Evolutionary conservation across 2,329 filamentous ascomycete genomes (phyloP).

Genomic region (Colletotrichum trifolii): DNA sequence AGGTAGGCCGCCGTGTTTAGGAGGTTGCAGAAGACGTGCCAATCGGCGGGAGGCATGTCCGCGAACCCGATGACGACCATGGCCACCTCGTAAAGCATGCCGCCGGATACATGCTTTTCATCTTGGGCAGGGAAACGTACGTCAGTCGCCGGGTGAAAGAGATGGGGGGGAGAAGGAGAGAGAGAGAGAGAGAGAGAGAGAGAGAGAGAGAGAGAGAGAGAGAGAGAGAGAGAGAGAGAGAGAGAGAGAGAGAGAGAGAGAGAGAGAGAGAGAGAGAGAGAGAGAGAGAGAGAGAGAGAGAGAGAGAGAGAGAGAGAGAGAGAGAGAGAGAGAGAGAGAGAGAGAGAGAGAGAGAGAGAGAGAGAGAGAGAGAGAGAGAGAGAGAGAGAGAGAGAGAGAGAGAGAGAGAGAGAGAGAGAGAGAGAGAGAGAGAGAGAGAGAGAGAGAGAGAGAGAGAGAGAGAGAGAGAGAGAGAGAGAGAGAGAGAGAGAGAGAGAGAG

Average conservation of each 20-base stretch:
- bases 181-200: neutral
- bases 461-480: too few relatives aligned
- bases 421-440: too few relatives aligned
- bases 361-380: too few relatives aligned
- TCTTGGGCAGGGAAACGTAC: too few relatives aligned
- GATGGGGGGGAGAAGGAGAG: neutral
- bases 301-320: too few relatives aligned
- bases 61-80: neutral
- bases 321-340: too few relatives aligned
- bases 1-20: constrained; percentile 47
- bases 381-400: neutral
- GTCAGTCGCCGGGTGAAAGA: neutral
- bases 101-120: constrained; percentile 5
- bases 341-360: neutral
- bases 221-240: neutral
- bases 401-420: neutral
- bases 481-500: too few relatives aligned
- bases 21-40: constrained; percentile 32
- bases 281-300: neutral
- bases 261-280: too few relatives aligned
- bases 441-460: neutral
- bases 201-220: too few relatives aligned
- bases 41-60: neutral
- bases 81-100: constrained; percentile 21
- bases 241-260: neutral